Evolutionary conservation across 345 rosid species (phyloP).

Genomic region (Isatis tinctoria): DNA sequence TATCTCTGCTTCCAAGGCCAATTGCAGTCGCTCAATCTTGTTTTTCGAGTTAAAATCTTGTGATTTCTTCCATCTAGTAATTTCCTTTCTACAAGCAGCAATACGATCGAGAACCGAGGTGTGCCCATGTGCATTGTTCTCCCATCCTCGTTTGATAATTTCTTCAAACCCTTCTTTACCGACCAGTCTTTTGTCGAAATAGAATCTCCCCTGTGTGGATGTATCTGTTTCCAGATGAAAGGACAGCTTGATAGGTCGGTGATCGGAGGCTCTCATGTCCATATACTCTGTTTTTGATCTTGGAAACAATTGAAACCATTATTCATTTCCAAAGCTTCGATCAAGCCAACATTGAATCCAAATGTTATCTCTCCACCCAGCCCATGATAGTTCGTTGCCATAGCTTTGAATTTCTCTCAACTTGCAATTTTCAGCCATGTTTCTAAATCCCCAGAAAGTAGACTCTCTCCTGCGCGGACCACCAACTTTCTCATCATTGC

Average conservation of each 20-base stretch:
- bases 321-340: neutral
- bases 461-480: too few species aligned
- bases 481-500: too few species aligned
- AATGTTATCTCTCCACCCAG: neutral
- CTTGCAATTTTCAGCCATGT: too few species aligned
- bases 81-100: fast-evolving
- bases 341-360: neutral
- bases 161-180: neutral
- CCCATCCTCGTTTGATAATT: too few species aligned
- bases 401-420: too few species aligned
- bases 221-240: neutral
- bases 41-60: neutral
- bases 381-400: neutral
- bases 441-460: too few species aligned
- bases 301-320: neutral
- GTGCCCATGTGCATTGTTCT: too few species aligned
- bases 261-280: neutral
- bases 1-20: too few species aligned
- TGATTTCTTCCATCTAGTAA: neutral
- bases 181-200: neutral
- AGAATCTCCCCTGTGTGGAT: neutral
- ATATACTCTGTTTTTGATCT: neutral
- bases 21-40: too few species aligned
- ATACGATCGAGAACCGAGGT: too few species aligned
- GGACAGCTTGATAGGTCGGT: neutral